Evolutionary conservation across 2,329 filamentous ascomycete genomes (phyloP), one percentile per base, ranked within the genome.

Genomic region (Ophidiomyces ophidiicola): DNA sequence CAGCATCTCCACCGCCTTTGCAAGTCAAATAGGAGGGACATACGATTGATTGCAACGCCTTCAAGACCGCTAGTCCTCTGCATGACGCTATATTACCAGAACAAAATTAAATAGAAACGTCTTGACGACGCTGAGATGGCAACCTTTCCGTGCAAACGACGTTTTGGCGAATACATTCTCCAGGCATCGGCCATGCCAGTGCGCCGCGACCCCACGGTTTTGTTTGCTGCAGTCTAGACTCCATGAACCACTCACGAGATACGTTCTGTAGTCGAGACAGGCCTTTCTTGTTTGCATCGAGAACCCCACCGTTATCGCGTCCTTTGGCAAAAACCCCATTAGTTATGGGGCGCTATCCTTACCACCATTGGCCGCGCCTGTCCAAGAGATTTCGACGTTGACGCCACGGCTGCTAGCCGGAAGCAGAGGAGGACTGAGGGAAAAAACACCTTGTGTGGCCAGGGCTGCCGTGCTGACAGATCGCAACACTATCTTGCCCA

Each of bases 1-100:
- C 64, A 96, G 88, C 62, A 77, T 96, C 53, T 94, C 85, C 55
- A 96, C 90, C 37, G 87, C 87, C 34, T 98, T 96, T 65, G 87
- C 88, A 45, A 94, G 86, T 66, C 90, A 96, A 62, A 78, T 94
- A 50, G 86, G 84, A 41, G 70, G 71, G 29, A 71, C 67, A 50
- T 76, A 75, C 52, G 73, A 76, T 57, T 76, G 71, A 76, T 49
- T 44, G 37, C 24, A 32, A 28, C 20, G 10, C 14, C 15, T 32
- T 8, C 5, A 32, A 31, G 34, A 7, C 26, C 14, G 21, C 15
- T 39, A 21, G 21, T 10, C 29, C 14, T 5, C 21, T 39, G 26
- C n/a, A 14, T 39, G 28, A 32, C 28, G 10, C 11, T 29, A 12
- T 17, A 29, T 20, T 21, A 10, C 24, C 45, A 26, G 19, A 26